Evolutionary conservation across 306 rosid species (phyloP).

Genomic region (barrel medic (Medicago truncatula)): DNA sequence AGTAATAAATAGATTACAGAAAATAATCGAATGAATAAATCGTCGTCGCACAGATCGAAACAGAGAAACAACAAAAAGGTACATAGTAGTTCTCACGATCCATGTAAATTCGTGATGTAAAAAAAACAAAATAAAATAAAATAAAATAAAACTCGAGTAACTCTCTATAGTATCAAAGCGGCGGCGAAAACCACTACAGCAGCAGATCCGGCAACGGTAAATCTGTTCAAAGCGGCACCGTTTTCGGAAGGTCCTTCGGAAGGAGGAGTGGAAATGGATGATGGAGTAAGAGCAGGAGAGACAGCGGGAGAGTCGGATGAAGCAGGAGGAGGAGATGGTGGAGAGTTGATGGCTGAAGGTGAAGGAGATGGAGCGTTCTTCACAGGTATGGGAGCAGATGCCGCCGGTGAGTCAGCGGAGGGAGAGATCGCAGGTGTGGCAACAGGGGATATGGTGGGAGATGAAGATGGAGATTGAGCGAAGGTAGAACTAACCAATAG

Average conservation of each 20-base stretch:
- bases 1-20: neutral
- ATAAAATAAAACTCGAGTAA: neutral
- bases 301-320: constrained; percentile 34
- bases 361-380: constrained; percentile 45
- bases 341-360: constrained; percentile 42
- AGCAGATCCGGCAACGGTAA: constrained; percentile 42
- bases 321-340: constrained; percentile 48
- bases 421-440: neutral
- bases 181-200: constrained; percentile 33
- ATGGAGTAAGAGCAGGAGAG: constrained; percentile 47
- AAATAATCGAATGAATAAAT: neutral
- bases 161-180: constrained; percentile 40
- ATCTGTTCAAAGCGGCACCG: constrained; percentile 45
- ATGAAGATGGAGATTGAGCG: constrained; percentile 48
- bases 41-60: neutral
- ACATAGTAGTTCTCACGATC: neutral
- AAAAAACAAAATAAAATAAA: no score
- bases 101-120: neutral
- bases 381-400: constrained; percentile 22
- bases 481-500: constrained; percentile 42
- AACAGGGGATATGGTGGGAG: neutral
- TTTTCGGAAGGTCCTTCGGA: constrained; percentile 22
- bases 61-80: neutral
- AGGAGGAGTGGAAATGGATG: constrained; percentile 37
- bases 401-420: neutral